Evolutionary conservation across 1,139 yeast species (phyloP), one percentile per base, ranked within the genome.

Genomic region (Lodderomyces theae): DNA sequence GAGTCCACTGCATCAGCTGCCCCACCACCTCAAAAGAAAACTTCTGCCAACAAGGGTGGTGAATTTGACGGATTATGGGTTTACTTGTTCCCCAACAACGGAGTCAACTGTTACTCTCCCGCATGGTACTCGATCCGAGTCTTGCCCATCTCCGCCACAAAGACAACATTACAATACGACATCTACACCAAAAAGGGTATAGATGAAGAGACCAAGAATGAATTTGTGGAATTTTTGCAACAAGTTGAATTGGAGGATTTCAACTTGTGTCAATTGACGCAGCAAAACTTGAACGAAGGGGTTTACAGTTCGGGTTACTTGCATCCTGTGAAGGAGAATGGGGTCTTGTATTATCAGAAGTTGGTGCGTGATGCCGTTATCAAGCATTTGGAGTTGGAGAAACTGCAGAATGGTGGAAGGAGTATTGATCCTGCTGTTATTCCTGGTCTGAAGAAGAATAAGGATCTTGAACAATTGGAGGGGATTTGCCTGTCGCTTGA

Each of bases 61-160:
- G 74, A 69, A 18, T 76, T 74, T 60, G 75, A 75, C 51, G 83
- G 83, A 2, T 65, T 78, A 53, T 79, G 83, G 84, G 74, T 79
- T 41, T 79, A 79, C 56, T 58, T 77, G 38, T 78, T 66, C 63
- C 84, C 84, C 40, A 74, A 68, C 42, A 76, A 77, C 50, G 83
- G 83, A 32, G 58, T 79, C 54, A 79, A 79, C 58, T 78, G 84
- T 53, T 79, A 79, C 54, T 78, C 83, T 0, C 83, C 83, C 47
- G 83, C 83, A 5, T 79, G 82, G 81, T 79, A 79, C 57, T 72
- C 80, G 3, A 78, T 79, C 47, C 64, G 83, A 52, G 83, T 79
- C 2, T 63, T 78, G 46, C 84, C 84, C 29, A 54, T 72, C 16
- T 53, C 70, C 32, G 77, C 82, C 9, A 66, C 69, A 33, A 77